Base-by-base conservation (phyloP, 345 rosid species). In the Camelina laxa region DNA sequence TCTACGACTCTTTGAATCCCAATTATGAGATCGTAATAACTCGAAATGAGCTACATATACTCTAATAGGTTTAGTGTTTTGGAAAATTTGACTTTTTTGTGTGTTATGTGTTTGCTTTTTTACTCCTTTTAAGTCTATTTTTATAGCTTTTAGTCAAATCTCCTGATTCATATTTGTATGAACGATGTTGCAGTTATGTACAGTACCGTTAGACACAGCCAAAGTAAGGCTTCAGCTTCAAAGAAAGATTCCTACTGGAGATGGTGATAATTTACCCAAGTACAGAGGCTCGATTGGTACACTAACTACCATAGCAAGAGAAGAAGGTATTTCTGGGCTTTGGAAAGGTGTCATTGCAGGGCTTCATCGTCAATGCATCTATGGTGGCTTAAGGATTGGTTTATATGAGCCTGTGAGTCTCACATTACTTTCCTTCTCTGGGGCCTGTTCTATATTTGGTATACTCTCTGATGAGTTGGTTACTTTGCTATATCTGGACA, bases 161-260 rank as follows among this genome's bases (percentile, higher is more conserved):
- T 50, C 9, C 7, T 50, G 36, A 67, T 58, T 24, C 20, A 51
- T 15, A 19, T 36, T 20, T 73, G 11, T 27, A 13, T 9, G 68
- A 60, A 11, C 39, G 38, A 60, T 76, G 47, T 42, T 80, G 77
- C 85, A 95, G 99, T 81, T 90, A 79, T 90, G 86, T 67, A 95
- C 99, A 17, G 74, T 95, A 55, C 97, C 99, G 9, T 77, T 95
- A 80, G 99, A 95, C 81, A 89, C 89, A 21, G 97, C 96, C 36
- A 95, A 95, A 86, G 99, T 95, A 30, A 88, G 99, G 85, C 97
- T 95, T 70, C 99, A 92, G 83, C 97, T 95, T 39, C 99, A 95
- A 72, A 87, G 81, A 79, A 87, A 87, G 81, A 76, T 83, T 47
- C 72, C 76, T 9, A 76, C 80, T 0, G 90, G 81, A 13, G 97